Percentiles rank a stretch among this genome's conserved stretches.
Conservation (phyloP, 108 stramenopile genomes). For the Skeletonema menzelii region DNA sequence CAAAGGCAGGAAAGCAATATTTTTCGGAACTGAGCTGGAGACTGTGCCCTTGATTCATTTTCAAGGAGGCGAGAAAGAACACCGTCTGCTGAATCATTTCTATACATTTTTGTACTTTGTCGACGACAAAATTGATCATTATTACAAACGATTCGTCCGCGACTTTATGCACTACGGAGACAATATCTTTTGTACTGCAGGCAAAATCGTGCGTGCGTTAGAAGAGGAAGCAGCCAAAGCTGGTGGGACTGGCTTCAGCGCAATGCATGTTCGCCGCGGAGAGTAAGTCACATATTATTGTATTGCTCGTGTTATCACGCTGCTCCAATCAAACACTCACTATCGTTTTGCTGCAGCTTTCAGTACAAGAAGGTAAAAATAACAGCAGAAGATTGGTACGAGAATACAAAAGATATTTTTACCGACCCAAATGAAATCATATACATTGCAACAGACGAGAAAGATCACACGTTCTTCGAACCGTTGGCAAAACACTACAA, state of each 20-base stretch:
- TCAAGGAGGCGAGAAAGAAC: constrained; percentile 55
- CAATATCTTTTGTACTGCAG: constrained; percentile 84
- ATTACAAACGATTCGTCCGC: constrained; percentile 84
- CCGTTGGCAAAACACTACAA: constrained; percentile 65
- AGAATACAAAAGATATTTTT: constrained; percentile 75
- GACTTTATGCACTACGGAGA: constrained; percentile 85
- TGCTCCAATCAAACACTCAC: no score
- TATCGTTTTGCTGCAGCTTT: constrained; percentile 20
- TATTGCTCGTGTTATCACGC: no score
- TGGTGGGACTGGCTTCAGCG: constrained; percentile 62
- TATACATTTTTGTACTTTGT: constrained; percentile 79
- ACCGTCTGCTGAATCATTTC: constrained; percentile 82
- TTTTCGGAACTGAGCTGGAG: constrained; percentile 21
- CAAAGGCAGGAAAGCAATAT: constrained; percentile 29
- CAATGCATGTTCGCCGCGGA: constrained; percentile 87
- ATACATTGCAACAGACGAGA: constrained; percentile 89
- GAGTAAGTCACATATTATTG: constrained; percentile 37
- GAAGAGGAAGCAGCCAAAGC: constrained; percentile 51
- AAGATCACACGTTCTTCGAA: constrained; percentile 78
- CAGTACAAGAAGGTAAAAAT: constrained; percentile 83
- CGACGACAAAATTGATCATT: constrained; percentile 62
- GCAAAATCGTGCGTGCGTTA: constrained; percentile 73
- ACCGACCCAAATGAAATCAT: constrained; percentile 54
- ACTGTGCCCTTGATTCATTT: constrained; percentile 63
- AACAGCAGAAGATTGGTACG: constrained; percentile 73